phyloP scores from a whole-genome alignment of 2,329 filamentous ascomycete species.

The Coniochaeta ligniaria region DNA sequence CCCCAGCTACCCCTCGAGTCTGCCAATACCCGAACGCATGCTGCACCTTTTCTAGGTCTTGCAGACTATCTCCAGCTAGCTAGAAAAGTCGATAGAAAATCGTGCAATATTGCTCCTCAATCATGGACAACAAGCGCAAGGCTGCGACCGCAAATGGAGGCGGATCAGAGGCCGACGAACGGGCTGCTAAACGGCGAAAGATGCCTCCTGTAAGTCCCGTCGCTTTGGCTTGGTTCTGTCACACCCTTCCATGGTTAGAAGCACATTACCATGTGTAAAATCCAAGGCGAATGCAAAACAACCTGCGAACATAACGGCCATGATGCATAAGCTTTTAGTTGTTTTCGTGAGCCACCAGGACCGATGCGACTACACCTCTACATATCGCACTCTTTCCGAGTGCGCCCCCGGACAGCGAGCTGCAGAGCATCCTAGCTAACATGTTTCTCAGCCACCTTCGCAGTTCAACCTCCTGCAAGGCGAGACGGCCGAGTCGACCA shows the following conservation, averaged over 20 bases:
- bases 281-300: neutral
- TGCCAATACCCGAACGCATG: neutral
- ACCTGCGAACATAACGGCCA: neutral
- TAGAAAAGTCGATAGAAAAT: neutral
- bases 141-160: conserved; percentile 33
- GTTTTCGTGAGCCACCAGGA: neutral
- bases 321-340: neutral
- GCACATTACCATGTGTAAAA: neutral
- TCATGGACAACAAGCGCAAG: conserved; percentile 53
- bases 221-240: neutral
- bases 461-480: conserved; percentile 43
- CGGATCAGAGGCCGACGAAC: conserved; percentile 41
- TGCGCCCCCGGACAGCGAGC: neutral
- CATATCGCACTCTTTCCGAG: neutral
- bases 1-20: neutral
- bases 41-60: neutral
- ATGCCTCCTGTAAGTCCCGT: neutral
- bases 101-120: conserved; percentile 8
- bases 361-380: neutral
- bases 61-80: conserved; percentile 1
- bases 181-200: conserved; percentile 45
- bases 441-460: conserved; percentile 9
- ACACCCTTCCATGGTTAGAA: neutral
- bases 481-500: conserved; percentile 63
- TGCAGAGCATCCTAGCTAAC: conserved; percentile 7